These are phyloP conservation scores for Irpex sp. DNA, from an alignment of 1,284 basidiomycete genomes.

Conservation along the genomic window DNA sequence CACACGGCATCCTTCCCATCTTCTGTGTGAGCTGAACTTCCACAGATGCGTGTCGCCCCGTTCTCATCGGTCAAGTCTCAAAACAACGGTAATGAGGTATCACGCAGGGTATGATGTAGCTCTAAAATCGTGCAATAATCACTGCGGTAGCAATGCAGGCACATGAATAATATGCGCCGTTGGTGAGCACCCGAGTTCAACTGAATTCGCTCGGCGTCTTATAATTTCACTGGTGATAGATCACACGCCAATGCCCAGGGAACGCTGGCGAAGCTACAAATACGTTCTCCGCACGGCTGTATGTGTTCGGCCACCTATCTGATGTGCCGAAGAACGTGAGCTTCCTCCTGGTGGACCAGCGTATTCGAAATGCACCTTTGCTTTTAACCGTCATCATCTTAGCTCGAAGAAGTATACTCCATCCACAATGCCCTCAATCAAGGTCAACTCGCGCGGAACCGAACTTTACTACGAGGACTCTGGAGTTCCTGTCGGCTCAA, in stretches of 20 bases:
- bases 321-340: background rate
- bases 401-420: background rate
- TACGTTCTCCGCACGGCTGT: background rate
- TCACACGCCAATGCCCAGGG: background rate
- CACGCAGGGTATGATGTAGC: background rate
- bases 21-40: background rate
- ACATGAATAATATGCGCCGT: background rate
- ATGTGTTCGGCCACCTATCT: background rate
- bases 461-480: constrained; percentile 19
- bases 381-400: background rate
- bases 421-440: constrained; percentile 4
- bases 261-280: background rate
- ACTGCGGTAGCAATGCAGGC: background rate
- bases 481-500: constrained; percentile 31
- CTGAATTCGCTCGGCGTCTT: background rate
- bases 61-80: background rate
- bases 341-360: background rate
- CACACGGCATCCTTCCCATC: background rate
- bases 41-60: background rate
- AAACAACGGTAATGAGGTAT: background rate
- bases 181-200: background rate
- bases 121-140: background rate
- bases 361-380: background rate
- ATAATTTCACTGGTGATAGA: background rate
- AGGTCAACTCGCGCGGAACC: constrained; percentile 5